Percentiles rank a stretch among this genome's conserved stretches.
Conservation (phyloP, 768 basidiomycete genomes). For the Leucogyrophana mollusca region DNA sequence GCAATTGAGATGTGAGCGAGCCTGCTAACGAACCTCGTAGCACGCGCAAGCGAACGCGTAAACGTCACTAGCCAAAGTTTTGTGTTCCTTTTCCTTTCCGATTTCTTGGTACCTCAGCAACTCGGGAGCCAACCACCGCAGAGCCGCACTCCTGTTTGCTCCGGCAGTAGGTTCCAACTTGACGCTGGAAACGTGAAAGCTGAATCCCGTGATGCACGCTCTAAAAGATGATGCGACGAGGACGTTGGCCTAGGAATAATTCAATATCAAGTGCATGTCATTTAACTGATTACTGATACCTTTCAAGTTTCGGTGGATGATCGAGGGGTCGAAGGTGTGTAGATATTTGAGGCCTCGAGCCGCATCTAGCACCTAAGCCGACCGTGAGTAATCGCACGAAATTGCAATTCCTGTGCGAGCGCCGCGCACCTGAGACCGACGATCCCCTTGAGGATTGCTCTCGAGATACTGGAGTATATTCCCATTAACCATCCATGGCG, state of each 20-base stretch:
- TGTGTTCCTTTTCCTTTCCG: not conserved
- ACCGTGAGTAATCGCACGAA: not conserved
- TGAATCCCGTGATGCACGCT: no score
- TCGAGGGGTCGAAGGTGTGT: constrained; percentile 37
- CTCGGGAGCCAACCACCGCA: constrained; percentile 24
- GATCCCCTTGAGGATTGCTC: constrained; percentile 17
- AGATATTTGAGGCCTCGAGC: constrained; percentile 41
- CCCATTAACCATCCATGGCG: constrained; percentile 39
- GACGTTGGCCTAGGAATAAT: no score
- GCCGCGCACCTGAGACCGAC: constrained; percentile 30
- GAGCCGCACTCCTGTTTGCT: constrained; percentile 10
- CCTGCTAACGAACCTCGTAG: constrained; percentile 16
- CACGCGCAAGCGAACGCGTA: constrained; percentile 17
- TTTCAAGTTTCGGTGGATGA: constrained; percentile 32
- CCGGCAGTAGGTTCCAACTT: no score
- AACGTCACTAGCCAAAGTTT: constrained; percentile 16
- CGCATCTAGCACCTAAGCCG: constrained; percentile 39
- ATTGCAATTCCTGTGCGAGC: not conserved
- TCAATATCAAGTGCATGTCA: no score
- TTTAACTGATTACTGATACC: constrained; percentile 25
- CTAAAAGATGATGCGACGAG: no score
- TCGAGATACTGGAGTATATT: constrained; percentile 30
- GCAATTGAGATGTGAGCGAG: no score
- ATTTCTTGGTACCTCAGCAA: constrained; percentile 12
- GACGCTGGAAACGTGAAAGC: no score